These are phyloP conservation scores for Suillus subalutaceus DNA, from an alignment of 768 basidiomycete species.

Conservation along the genomic window DNA sequence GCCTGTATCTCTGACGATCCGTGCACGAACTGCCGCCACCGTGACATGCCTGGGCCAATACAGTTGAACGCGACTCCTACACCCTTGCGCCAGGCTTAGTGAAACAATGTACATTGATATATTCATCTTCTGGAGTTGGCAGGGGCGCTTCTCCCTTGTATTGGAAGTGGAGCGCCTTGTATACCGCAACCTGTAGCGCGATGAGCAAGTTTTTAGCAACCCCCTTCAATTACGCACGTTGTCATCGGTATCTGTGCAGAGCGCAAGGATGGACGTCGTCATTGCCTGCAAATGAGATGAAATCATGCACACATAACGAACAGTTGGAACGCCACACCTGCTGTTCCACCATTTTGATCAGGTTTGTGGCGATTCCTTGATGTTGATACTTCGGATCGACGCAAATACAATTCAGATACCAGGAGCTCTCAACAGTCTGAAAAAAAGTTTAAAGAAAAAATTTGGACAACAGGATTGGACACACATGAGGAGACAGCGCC, in stretches of 20 bases:
- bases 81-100: neutral
- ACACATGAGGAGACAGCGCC: neutral
- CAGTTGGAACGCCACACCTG: neutral
- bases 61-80: neutral
- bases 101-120: neutral
- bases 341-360: neutral
- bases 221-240: neutral
- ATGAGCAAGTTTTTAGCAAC: neutral
- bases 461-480: neutral
- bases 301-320: neutral
- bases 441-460: neutral
- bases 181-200: neutral
- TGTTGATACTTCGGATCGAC: neutral
- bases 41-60: neutral
- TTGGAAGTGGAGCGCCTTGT: conserved; percentile 1
- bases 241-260: neutral
- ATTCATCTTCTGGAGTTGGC: neutral
- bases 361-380: neutral
- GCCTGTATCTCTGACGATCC: too few relatives aligned
- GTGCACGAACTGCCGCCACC: too few relatives aligned
- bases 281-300: neutral
- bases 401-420: neutral
- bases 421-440: neutral
- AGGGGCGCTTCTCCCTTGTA: conserved; percentile 1
- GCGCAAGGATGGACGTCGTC: neutral